Evolutionary conservation across 768 basidiomycete genomes (phyloP), one percentile per base, ranked within the genome.

Genomic region (Leccinum arenicola): DNA sequence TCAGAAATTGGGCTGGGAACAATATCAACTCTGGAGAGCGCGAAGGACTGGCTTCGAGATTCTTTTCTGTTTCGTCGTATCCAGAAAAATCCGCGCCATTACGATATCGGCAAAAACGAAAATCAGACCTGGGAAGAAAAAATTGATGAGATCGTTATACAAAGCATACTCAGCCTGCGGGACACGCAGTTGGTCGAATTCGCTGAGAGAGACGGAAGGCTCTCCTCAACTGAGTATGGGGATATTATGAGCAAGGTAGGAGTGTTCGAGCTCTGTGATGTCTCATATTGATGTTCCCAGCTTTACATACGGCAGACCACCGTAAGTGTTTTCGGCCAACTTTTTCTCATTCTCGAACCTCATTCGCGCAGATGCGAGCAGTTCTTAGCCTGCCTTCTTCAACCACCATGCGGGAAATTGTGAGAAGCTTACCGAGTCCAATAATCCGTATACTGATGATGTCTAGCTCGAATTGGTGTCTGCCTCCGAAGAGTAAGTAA

Each of bases 51-150:
- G 97, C 74, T 96, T 25, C 82, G 79, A 21, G 84, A 82, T 56
- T 91, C 95, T 0, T 99, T 98, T 73, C 75, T 99, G 14, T 96
- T 83, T 68, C 88, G 89, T 54, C 82, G 97, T 21, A 85, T 99
- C 57, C 83, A 86, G 63, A 85, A 86, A 71, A 98, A 99, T 67
- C 92, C 95, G 0, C 68, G 70, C 9, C 82, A 88, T 68, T 99
- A 98, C 68, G 77, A 83, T 8, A 74, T 89, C 21, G 81, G 79
- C 15, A 85, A 86, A 68, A 73, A 76, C 14, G 76, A 78, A 6
- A 74, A 76, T 25, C 82, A 85, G 64, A 79, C 83, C 1, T 92
- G 90, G 87, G 79, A 88, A 64, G 84, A 86, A 52, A 79, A 84
- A 55, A 70, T 94, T 5, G 87, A 91, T 54, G 84, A 87, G 48